Evolutionary conservation across 2,329 filamentous ascomycete species (phyloP).

Genomic region (Sporothrix euskadiensis): DNA sequence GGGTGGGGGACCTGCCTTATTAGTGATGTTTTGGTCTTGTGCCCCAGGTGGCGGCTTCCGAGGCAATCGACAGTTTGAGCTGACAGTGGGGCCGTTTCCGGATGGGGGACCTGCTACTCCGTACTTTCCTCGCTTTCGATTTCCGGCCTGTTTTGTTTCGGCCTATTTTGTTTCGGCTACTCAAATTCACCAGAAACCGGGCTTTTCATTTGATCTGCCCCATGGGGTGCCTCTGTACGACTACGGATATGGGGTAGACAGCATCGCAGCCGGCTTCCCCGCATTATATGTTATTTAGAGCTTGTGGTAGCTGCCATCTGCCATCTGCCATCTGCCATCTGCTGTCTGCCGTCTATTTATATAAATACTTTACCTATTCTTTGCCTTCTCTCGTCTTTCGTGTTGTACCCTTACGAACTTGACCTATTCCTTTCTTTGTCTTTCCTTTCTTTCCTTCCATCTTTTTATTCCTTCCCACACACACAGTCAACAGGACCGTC

Average conservation of each 20-base stretch:
- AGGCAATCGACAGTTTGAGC: too few relatives aligned
- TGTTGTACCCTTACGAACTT: background rate
- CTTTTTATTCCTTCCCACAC: too few relatives aligned
- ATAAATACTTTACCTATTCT: background rate
- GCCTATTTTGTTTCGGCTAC: background rate
- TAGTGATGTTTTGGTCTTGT: background rate
- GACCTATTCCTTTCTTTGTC: background rate
- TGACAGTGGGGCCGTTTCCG: background rate
- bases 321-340: too few relatives aligned
- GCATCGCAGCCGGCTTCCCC: background rate
- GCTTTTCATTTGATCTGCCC: too few relatives aligned
- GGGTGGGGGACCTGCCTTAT: background rate
- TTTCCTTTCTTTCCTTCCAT: background rate
- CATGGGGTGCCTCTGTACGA: background rate
- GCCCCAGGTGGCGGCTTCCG: too few relatives aligned
- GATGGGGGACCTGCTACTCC: background rate
- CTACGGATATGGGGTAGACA: background rate
- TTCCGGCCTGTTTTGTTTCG: background rate
- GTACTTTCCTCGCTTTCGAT: background rate
- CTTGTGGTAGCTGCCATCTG: too few relatives aligned
- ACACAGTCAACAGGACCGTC: too few relatives aligned
- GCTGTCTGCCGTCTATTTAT: too few relatives aligned
- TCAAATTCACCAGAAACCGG: too few relatives aligned
- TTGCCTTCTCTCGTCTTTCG: background rate
- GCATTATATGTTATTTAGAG: background rate